A percentile compares a stretch with the other conserved stretches of the same genome.
These are phyloP conservation scores for Paecilomyces sp. DNA, from an alignment of 2,329 filamentous ascomycete species.

Conservation along the genomic window DNA sequence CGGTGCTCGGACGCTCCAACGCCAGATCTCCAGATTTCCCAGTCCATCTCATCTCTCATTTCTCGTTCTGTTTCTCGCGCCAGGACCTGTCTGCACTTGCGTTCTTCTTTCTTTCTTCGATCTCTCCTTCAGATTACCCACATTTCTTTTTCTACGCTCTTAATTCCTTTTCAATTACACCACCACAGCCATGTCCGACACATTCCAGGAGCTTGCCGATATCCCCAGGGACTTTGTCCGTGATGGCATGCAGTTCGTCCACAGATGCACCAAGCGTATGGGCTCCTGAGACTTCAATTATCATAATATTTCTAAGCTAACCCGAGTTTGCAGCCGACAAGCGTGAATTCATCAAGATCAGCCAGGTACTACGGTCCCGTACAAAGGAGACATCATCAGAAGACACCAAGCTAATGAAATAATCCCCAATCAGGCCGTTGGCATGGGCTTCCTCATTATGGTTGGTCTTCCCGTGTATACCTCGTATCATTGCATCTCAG, in stretches of 20 bases:
- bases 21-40: background rate
- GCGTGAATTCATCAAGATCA: constrained; percentile 55
- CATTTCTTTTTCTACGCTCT: background rate
- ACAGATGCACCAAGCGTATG: constrained; percentile 44
- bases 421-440: constrained; percentile 31
- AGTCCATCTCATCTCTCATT: background rate
- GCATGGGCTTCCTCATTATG: constrained; percentile 55
- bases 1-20: background rate
- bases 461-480: constrained; percentile 6
- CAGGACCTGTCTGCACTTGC: background rate
- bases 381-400: background rate
- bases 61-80: background rate
- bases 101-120: background rate
- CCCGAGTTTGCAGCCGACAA: constrained; percentile 44
- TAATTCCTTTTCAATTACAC: background rate
- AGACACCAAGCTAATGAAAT: background rate
- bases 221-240: constrained; percentile 49
- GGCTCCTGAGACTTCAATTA: constrained; percentile 7
- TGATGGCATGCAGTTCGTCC: constrained; percentile 42
- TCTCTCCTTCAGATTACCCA: background rate
- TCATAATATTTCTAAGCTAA: constrained; percentile 11
- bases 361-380: constrained; percentile 32
- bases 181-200: constrained; percentile 42
- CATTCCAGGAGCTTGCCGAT: constrained; percentile 55
- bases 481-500: background rate